A percentile compares a stretch with the other conserved stretches of the same genome.
phyloP scores from a whole-genome alignment of 2,329 filamentous ascomycete genomes.

The Lasiodiplodia hormozganensis region DNA sequence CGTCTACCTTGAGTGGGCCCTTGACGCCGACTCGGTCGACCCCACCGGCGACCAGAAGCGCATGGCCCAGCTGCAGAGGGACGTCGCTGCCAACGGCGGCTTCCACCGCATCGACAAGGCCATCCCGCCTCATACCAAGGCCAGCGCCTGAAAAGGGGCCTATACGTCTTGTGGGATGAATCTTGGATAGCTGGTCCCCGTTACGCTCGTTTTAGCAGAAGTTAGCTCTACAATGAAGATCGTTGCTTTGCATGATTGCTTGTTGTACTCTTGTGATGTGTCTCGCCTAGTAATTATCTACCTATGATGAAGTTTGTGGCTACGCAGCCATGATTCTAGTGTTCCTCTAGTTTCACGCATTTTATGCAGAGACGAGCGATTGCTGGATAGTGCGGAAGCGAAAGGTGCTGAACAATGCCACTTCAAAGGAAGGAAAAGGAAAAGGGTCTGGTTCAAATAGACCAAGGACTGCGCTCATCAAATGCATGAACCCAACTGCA shows the following conservation, averaged over 20 bases:
- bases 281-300: no score
- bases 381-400: no score
- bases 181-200: not conserved
- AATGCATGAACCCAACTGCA: not conserved
- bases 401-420: no score
- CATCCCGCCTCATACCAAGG: not conserved
- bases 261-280: not conserved
- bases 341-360: no score
- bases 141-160: not conserved
- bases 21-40: constrained; percentile 70
- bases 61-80: constrained; percentile 73
- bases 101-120: constrained; percentile 59
- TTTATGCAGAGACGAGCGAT: no score
- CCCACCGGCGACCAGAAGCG: constrained; percentile 76
- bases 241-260: not conserved
- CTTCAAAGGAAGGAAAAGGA: no score
- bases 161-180: not conserved
- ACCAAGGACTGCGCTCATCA: not conserved
- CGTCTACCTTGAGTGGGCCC: constrained; percentile 69
- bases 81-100: constrained; percentile 69
- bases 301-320: no score
- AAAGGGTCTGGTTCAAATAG: not conserved
- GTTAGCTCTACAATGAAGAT: not conserved
- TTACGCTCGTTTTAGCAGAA: constrained; percentile 6
- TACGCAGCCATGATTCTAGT: no score